Percentiles rank a stretch among this genome's conserved stretches.
phyloP scores from a whole-genome alignment of 306 rosid species.

The Ceratonia siliqua region DNA sequence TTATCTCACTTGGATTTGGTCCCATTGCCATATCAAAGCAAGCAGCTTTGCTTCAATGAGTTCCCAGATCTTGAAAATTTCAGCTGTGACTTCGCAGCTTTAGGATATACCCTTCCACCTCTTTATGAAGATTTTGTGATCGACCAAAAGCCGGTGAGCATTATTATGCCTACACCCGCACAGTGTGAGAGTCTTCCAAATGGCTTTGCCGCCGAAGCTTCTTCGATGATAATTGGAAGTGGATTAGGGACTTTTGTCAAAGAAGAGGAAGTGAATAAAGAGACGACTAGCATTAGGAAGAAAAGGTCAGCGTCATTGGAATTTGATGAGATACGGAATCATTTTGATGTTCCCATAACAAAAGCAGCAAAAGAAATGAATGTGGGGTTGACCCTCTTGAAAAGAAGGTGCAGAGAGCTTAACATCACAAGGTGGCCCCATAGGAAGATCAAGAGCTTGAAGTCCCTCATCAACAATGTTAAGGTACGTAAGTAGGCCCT shows the following conservation, averaged over 20 bases:
- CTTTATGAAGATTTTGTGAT: conserved; percentile 31
- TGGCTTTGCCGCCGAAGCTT: not conserved
- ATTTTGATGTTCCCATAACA: conserved; percentile 61
- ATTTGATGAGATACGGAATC: conserved; percentile 43
- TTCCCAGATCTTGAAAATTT: conserved; percentile 43
- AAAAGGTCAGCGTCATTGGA: conserved; percentile 10
- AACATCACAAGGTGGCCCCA: conserved; percentile 85
- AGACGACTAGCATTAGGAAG: not conserved
- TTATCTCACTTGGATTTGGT: conserved; percentile 16
- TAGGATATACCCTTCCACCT: conserved; percentile 20
- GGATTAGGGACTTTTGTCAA: conserved; percentile 23
- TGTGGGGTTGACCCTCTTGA: conserved; percentile 70
- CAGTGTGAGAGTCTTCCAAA: not conserved
- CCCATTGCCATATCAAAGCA: conserved; percentile 21
- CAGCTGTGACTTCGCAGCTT: conserved; percentile 24
- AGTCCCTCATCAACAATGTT: conserved; percentile 55
- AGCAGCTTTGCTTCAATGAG: conserved; percentile 33
- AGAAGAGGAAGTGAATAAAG: conserved; percentile 12
- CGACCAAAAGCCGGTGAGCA: conserved; percentile 37
- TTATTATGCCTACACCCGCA: not conserved
- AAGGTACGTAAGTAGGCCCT: conserved; percentile 44
- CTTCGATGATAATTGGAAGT: conserved; percentile 20
- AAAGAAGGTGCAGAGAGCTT: conserved; percentile 81
- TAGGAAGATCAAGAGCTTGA: conserved; percentile 76
- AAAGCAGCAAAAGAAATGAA: conserved; percentile 71